These are phyloP conservation scores for Podila epicladia DNA, from an alignment of 192 early-diverging fungal genomes.

Conservation along the genomic window DNA sequence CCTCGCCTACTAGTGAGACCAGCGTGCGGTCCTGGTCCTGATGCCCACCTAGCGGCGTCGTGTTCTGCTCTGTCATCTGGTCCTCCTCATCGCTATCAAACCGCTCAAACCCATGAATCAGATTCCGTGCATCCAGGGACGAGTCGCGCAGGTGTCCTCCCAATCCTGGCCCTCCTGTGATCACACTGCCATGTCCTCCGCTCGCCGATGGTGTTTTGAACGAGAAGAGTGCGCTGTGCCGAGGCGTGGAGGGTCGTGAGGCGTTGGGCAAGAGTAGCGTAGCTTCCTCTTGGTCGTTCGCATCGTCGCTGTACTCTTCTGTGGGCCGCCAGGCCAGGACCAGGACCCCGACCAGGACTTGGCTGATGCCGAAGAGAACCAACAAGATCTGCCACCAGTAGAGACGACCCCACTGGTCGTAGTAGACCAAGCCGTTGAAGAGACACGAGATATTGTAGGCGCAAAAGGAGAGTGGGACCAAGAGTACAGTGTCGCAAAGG, in stretches of 20 bases:
- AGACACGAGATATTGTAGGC: constrained; percentile 78
- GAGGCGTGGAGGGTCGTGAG: constrained; percentile 24
- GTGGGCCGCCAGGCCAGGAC: constrained; percentile 67
- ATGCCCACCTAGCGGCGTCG: not conserved
- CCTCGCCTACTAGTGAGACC: constrained; percentile 2
- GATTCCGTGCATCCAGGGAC: constrained; percentile 21
- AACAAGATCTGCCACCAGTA: constrained; percentile 67
- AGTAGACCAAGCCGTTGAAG: constrained; percentile 84
- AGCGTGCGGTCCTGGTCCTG: constrained; percentile 13
- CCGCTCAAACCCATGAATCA: constrained; percentile 48
- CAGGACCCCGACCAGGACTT: constrained; percentile 71
- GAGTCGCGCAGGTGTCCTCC: constrained; percentile 16
- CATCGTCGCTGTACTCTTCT: constrained; percentile 21
- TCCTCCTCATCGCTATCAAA: constrained; percentile 49
- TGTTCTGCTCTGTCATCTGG: not conserved
- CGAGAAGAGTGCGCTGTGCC: constrained; percentile 22
- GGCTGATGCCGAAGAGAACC: constrained; percentile 72
- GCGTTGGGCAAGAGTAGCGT: constrained; percentile 33
- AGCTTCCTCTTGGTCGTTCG: constrained; percentile 20
- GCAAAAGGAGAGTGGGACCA: constrained; percentile 80
- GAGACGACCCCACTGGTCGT: constrained; percentile 73
- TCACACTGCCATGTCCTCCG: not conserved
- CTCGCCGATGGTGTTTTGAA: constrained; percentile 22
- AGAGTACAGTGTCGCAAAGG: constrained; percentile 77
- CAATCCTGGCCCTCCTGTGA: not conserved